Evolutionary conservation across 345 rosid genomes (phyloP).

Genomic region (thale cress (Arabidopsis thaliana)): DNA sequence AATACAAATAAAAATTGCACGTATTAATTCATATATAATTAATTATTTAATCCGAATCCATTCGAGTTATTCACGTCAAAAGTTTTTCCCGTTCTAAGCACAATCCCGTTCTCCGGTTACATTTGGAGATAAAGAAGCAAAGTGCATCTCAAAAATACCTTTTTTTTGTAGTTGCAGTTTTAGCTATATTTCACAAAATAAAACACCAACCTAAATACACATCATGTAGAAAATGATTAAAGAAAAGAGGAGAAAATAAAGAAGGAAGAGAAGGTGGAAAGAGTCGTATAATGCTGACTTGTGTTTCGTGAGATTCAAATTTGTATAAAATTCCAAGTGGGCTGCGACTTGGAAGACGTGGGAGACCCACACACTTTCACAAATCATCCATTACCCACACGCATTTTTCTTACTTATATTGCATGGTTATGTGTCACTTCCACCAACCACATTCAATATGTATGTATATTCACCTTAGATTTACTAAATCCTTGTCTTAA

Average conservation of each 20-base stretch:
- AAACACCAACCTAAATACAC: constrained; percentile 7
- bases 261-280: constrained; percentile 30
- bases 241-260: constrained; percentile 21
- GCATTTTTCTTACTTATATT: constrained; percentile 23
- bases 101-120: constrained; percentile 7
- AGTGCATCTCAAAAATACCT: constrained; percentile 9
- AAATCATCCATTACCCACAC: constrained; percentile 35
- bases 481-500: constrained; percentile 26
- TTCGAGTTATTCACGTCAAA: constrained; percentile 12
- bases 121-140: constrained; percentile 26
- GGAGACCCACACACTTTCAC: constrained; percentile 46
- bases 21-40: background rate
- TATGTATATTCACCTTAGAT: constrained; percentile 34
- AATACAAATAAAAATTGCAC: too few relatives aligned
- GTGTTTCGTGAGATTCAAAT: constrained; percentile 30
- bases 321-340: constrained; percentile 46
- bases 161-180: background rate
- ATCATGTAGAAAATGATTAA: constrained; percentile 4
- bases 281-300: constrained; percentile 46
- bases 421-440: constrained; percentile 43
- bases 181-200: background rate
- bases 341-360: constrained; percentile 39
- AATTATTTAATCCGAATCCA: background rate
- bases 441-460: constrained; percentile 38
- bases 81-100: constrained; percentile 11